Conservation (phyloP, 1,284 basidiomycete species). For the Fomitopsis pinicola region DNA sequence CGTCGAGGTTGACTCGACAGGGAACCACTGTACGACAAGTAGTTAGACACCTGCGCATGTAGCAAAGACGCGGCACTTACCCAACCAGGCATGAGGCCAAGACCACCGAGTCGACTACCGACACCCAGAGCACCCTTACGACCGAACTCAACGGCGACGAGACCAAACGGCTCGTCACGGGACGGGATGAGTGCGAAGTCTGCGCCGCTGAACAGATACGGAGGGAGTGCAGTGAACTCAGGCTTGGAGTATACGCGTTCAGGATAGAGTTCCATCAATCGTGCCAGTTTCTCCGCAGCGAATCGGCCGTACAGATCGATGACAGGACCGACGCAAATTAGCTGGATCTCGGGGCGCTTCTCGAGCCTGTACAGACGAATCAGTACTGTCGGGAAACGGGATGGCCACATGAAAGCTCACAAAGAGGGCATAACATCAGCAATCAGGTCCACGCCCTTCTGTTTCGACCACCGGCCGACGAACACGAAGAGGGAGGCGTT, state of each 20-base stretch:
- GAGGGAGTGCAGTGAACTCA: slow-evolving; percentile 90
- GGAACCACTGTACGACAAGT: slow-evolving; percentile 73
- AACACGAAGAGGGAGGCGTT: slow-evolving; percentile 89
- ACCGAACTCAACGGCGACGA: slow-evolving; percentile 93
- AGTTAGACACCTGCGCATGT: slow-evolving; percentile 1
- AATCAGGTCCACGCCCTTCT: slow-evolving; percentile 93
- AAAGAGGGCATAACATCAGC: slow-evolving; percentile 89
- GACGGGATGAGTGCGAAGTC: slow-evolving; percentile 93
- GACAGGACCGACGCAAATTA: slow-evolving; percentile 88
- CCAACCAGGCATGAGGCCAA: slow-evolving; percentile 96
- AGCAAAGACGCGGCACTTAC: slow-evolving; percentile 40
- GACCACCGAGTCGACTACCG: slow-evolving; percentile 86
- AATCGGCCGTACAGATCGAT: slow-evolving; percentile 93
- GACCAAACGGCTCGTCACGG: slow-evolving; percentile 91
- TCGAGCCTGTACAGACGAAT: slow-evolving; percentile 51
- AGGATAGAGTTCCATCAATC: slow-evolving; percentile 92
- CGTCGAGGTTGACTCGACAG: slow-evolving; percentile 87
- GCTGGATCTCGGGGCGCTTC: slow-evolving; percentile 81
- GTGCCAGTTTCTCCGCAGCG: slow-evolving; percentile 86
- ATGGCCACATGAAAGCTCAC: slow-evolving; percentile 38
- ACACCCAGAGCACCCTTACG: slow-evolving; percentile 93
- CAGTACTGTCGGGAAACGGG: slow-evolving; percentile 8
- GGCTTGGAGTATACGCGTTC: slow-evolving; percentile 91
- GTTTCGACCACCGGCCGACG: slow-evolving; percentile 95
- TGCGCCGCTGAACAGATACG: slow-evolving; percentile 89